Evolutionary conservation across 75 land plant genomes (phyloP), one percentile per base, ranked within the genome.

Genomic region (Gnetum montanum): DNA sequence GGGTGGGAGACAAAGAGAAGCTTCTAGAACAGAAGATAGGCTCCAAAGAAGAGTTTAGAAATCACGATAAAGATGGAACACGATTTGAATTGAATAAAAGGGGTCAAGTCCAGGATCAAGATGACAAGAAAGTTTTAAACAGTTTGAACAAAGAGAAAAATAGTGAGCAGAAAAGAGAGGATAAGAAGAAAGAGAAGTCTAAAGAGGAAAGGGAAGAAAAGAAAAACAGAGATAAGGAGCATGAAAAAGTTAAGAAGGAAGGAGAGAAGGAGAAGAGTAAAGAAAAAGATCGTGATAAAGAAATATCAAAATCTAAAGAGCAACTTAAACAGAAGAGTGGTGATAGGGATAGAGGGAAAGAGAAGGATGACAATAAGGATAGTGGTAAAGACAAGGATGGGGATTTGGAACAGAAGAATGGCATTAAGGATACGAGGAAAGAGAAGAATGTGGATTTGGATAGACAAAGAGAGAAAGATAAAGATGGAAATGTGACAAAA

Each of bases 1-100:
- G 53, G 58, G 45, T 56, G 43, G 65, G 59, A 38, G 64, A 67
- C 25, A 56, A 63, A 49, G 47, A 63, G 20, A 46, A 37, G 64
- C 53, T 50, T n/a, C 31, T 24, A 53, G 45, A 5, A 19, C 37
- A 23, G 43, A 59, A 28, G 33, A 22, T n/a, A 24, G 35, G 20
- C 6, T 51, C 45, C 8, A 45, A 45, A 15, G 48, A 43, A 8
- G 31, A 8, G 27, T 18, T 18, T 15, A 47, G 23, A 16, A 33
- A 59, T 48, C 46, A 45, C 16, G 34, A 2, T 10, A 59, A 56
- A 19, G 62, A 44, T 18, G 57, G 31, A 53, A 59, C 20, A 3
- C 26, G 26, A 27, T 4, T 11, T 20, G 49, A 50, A 13, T 25
- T 7, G 13, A 47, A 30, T 15, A 31, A 43, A 20, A 59, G 31